phyloP scores from a whole-genome alignment of 805 yeast species.

The Starmerella sp. region DNA sequence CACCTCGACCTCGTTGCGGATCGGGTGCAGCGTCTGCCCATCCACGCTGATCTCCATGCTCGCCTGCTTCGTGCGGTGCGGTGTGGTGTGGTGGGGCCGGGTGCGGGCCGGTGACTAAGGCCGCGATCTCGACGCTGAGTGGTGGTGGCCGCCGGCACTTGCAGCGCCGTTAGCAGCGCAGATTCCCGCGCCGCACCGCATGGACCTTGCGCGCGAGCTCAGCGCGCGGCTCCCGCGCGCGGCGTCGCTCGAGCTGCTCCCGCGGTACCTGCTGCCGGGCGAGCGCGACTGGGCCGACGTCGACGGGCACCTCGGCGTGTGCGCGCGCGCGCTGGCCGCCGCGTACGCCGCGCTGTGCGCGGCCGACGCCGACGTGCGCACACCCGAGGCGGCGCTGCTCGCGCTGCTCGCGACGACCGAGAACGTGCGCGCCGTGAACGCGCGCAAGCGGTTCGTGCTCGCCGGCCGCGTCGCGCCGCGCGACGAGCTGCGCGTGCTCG shows the following conservation, averaged over 20 bases:
- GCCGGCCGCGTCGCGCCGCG: slow-evolving; percentile 2
- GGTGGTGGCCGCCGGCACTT: neutral
- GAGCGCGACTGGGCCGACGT: slow-evolving; percentile 6
- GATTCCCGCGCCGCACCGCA: neutral
- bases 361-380: neutral
- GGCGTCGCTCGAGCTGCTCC: slow-evolving; percentile 14
- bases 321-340: slow-evolving; percentile 11
- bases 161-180: neutral
- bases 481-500: slow-evolving; percentile 24
- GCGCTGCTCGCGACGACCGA: slow-evolving; percentile 27
- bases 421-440: slow-evolving; percentile 25
- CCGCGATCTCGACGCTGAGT: neutral
- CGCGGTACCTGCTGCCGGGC: slow-evolving; percentile 9
- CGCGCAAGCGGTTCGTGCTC: slow-evolving; percentile 22
- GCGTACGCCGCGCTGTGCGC: slow-evolving; percentile 14
- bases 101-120: neutral
- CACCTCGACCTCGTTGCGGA: slow-evolving; percentile 24
- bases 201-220: slow-evolving; percentile 12
- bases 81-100: neutral
- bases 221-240: neutral
- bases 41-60: slow-evolving; percentile 18
- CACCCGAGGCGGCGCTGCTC: slow-evolving; percentile 17
- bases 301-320: slow-evolving; percentile 25
- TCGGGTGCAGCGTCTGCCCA: slow-evolving; percentile 24
- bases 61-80: neutral